These are phyloP conservation scores for Metrosideros polymorpha DNA, from an alignment of 441 rosid genomes.

Conservation along the genomic window DNA sequence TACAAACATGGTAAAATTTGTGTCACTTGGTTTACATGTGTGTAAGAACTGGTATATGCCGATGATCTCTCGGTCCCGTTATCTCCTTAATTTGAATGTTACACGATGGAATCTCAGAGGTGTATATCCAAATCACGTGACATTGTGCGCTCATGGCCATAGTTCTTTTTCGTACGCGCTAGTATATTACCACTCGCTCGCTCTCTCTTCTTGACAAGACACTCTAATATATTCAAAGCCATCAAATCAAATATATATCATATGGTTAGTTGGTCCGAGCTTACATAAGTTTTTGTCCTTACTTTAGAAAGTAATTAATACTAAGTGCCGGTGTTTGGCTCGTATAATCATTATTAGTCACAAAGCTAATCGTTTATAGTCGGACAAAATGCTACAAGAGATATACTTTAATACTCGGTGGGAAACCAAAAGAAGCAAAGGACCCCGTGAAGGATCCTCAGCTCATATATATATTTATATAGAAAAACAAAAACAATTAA, in stretches of 20 bases:
- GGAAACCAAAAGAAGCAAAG: neutral
- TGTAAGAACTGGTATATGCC: accelerated
- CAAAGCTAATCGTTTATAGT: neutral
- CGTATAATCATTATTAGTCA: too few species aligned
- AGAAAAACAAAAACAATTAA: neutral
- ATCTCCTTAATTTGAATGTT: too few species aligned
- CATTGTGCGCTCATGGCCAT: too few species aligned
- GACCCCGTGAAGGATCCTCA: neutral
- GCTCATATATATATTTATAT: neutral
- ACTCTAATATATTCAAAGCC: neutral
- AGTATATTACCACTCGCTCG: neutral
- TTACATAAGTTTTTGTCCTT: neutral
- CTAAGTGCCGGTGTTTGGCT: neutral
- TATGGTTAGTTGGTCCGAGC: neutral
- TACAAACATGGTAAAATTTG: accelerated
- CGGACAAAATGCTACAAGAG: neutral
- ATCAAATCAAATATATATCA: too few species aligned
- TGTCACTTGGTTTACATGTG: accelerated
- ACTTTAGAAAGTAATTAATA: neutral
- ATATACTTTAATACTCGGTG: neutral
- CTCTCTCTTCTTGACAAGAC: neutral
- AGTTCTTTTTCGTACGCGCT: neutral
- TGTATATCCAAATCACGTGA: neutral
- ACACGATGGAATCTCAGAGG: neutral
- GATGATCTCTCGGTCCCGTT: accelerated